Conservation (phyloP, 2,329 filamentous ascomycete species). For the Beauveria caledonica region DNA sequence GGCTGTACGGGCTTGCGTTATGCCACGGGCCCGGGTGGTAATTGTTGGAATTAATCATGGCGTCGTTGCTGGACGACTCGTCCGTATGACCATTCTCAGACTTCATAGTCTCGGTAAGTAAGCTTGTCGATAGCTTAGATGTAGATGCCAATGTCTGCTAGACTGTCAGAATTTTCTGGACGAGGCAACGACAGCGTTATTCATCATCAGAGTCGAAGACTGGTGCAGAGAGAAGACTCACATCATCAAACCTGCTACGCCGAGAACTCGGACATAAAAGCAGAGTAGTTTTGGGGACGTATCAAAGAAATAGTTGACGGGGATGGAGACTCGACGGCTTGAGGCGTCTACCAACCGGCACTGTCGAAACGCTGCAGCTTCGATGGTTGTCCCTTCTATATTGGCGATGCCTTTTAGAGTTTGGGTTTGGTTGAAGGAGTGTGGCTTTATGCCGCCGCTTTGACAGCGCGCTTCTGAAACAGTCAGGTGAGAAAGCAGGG, state of each 20-base stretch:
- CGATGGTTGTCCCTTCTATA: not conserved
- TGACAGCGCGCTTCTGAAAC: not conserved
- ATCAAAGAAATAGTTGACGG: not conserved
- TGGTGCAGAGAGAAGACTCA: not conserved
- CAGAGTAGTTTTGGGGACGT: not conserved
- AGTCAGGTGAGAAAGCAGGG: not conserved
- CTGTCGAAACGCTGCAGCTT: not conserved
- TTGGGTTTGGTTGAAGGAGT: not conserved
- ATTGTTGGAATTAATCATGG: not conserved
- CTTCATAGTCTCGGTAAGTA: slow-evolving; percentile 20
- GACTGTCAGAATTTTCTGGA: not conserved
- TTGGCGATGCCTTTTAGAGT: not conserved
- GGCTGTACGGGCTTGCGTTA: slow-evolving; percentile 54
- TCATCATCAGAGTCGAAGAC: not conserved
- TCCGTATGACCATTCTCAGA: slow-evolving; percentile 25
- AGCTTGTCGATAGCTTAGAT: not conserved
- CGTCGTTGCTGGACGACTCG: slow-evolving; percentile 24
- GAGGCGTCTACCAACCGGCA: not conserved
- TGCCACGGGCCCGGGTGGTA: slow-evolving; percentile 40
- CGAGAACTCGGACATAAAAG: not conserved
- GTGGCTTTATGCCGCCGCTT: not conserved
- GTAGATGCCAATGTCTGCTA: not conserved
- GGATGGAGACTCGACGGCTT: not conserved
- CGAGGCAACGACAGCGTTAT: not conserved
- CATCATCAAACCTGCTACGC: not conserved